These are phyloP conservation scores for Dimocarpus longan DNA, from an alignment of 345 rosid species.

Conservation along the genomic window DNA sequence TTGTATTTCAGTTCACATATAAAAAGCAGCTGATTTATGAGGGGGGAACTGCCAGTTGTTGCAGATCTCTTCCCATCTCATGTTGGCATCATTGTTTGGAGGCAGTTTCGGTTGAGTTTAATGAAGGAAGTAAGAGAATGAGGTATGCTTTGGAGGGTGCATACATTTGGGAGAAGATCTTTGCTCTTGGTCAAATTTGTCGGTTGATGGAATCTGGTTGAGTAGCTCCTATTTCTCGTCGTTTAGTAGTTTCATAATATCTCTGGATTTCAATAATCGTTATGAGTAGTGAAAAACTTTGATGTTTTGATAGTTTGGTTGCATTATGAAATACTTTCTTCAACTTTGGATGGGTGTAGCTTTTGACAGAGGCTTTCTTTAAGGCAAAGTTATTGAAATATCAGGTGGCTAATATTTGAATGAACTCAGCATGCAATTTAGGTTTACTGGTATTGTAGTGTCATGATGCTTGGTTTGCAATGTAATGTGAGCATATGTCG, in stretches of 20 bases:
- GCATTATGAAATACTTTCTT: no score
- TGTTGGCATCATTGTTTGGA: not conserved
- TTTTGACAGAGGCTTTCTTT: no score
- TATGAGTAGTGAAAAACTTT: not conserved
- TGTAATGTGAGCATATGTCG: no score
- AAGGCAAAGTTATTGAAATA: no score
- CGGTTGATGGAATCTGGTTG: not conserved
- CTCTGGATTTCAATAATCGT: not conserved
- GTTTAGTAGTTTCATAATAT: not conserved
- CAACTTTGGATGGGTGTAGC: no score
- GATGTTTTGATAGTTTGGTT: no score
- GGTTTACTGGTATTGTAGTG: no score
- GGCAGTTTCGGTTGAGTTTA: not conserved
- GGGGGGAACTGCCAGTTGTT: not conserved
- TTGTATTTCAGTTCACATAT: not conserved
- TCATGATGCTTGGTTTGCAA: no score
- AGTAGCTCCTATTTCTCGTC: not conserved
- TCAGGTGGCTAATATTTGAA: no score
- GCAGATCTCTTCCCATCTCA: not conserved
- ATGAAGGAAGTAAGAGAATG: not conserved
- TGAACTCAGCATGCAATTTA: no score
- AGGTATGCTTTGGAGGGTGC: not conserved
- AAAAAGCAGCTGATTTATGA: not conserved
- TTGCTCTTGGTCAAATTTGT: not conserved
- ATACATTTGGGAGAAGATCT: not conserved